phyloP scores from a whole-genome alignment of 75 land plant genomes.

The Larix kaempferi region DNA sequence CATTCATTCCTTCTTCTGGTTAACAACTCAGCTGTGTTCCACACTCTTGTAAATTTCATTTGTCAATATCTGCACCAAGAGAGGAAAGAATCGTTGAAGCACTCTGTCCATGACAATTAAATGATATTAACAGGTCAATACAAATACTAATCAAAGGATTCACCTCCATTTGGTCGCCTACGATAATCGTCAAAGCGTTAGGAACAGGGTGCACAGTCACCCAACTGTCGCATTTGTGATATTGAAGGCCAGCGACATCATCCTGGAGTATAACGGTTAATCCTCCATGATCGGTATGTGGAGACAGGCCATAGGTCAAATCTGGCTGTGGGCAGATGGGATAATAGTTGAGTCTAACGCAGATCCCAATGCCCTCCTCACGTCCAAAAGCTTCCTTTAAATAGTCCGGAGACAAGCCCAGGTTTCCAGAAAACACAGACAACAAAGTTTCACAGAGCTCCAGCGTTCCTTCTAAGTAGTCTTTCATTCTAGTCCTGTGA shows the following conservation, averaged over 20 bases:
- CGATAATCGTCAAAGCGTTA: slow-evolving; percentile 60
- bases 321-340: slow-evolving; percentile 78
- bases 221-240: slow-evolving; percentile 46
- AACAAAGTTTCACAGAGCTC: slow-evolving; percentile 26
- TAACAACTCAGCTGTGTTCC: slow-evolving; percentile 27
- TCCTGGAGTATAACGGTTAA: slow-evolving; percentile 54
- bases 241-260: slow-evolving; percentile 60
- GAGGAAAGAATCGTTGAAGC: not conserved
- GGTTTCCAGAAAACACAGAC: slow-evolving; percentile 33
- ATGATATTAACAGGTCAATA: too few relatives aligned
- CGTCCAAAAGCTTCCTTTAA: slow-evolving; percentile 45
- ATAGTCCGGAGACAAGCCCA: slow-evolving; percentile 23
- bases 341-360: slow-evolving; percentile 56
- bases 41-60: slow-evolving; percentile 35
- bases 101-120: too few relatives aligned
- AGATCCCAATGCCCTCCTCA: slow-evolving; percentile 28
- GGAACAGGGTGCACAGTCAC: slow-evolving; percentile 54
- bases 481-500: slow-evolving; percentile 38
- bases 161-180: slow-evolving; percentile 84
- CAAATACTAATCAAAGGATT: too few relatives aligned
- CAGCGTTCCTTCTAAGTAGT: slow-evolving; percentile 26
- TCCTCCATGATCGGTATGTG: slow-evolving; percentile 67
- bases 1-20: slow-evolving; percentile 13
- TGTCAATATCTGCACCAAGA: slow-evolving; percentile 22
- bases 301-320: slow-evolving; percentile 52